A percentile compares a stretch with the other conserved stretches of the same genome.
phyloP scores from a whole-genome alignment of 148 eudicot species.

The Silene latifolia region DNA sequence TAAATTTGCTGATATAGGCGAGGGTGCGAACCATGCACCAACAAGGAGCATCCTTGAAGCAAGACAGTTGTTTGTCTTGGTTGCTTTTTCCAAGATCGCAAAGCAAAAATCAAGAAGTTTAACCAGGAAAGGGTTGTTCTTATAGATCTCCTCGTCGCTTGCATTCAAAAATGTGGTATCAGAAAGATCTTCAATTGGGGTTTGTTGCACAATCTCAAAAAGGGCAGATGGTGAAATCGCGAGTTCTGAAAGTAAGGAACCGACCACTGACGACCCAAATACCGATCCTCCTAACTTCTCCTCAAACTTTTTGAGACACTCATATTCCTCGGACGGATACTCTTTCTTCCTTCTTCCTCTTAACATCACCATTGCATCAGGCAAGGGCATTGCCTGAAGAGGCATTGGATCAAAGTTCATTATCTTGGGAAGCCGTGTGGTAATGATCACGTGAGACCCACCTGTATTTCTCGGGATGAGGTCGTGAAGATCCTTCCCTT shows the following conservation, averaged over 20 bases:
- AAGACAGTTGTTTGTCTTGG: slow-evolving; percentile 40
- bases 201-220: slow-evolving; percentile 54
- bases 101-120: slow-evolving; percentile 56
- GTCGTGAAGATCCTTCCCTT: slow-evolving; percentile 78
- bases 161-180: slow-evolving; percentile 26
- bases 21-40: slow-evolving; percentile 81
- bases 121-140: slow-evolving; percentile 52
- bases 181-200: slow-evolving; percentile 37
- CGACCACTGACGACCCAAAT: slow-evolving; percentile 61
- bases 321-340: slow-evolving; percentile 54
- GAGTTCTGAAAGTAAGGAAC: slow-evolving; percentile 68
- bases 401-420: slow-evolving; percentile 63
- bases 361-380: slow-evolving; percentile 56
- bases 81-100: slow-evolving; percentile 56
- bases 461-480: slow-evolving; percentile 78
- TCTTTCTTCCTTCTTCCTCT: slow-evolving; percentile 65
- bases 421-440: slow-evolving; percentile 63
- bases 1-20: slow-evolving; percentile 60
- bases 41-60: slow-evolving; percentile 70
- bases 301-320: slow-evolving; percentile 48
- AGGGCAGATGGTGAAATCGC: slow-evolving; percentile 62
- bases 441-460: slow-evolving; percentile 75
- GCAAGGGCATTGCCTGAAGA: slow-evolving; percentile 56
- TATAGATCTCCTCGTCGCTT: slow-evolving; percentile 49
- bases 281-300: slow-evolving; percentile 65